phyloP scores from a whole-genome alignment of 2,329 filamentous ascomycete species.

The Monilinia polystroma region DNA sequence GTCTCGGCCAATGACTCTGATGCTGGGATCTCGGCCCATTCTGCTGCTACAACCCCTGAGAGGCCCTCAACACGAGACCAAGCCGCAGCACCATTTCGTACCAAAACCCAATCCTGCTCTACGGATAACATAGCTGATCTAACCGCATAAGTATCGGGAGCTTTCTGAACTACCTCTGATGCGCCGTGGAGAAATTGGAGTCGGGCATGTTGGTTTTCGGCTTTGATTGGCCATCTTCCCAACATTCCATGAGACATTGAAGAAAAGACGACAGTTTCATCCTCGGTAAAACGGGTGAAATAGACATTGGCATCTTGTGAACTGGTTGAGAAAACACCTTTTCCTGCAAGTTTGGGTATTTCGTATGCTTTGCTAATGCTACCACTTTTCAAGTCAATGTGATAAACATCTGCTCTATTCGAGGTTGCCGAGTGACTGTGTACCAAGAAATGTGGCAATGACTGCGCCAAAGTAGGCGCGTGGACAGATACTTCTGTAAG shows the following conservation, averaged over 20 bases:
- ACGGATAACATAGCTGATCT: slow-evolving; percentile 69
- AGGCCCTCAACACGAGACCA: slow-evolving; percentile 85
- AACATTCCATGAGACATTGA: slow-evolving; percentile 76
- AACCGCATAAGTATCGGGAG: slow-evolving; percentile 67
- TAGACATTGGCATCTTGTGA: slow-evolving; percentile 79
- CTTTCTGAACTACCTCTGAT: slow-evolving; percentile 78
- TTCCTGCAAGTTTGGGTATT: slow-evolving; percentile 67
- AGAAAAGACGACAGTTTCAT: slow-evolving; percentile 71
- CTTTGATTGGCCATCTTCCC: slow-evolving; percentile 66
- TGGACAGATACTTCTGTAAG: slow-evolving; percentile 65
- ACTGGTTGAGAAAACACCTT: slow-evolving; percentile 76
- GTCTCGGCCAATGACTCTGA: slow-evolving; percentile 74
- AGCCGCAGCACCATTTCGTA: slow-evolving; percentile 75
- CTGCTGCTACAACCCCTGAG: slow-evolving; percentile 73
- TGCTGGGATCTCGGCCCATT: slow-evolving; percentile 75
- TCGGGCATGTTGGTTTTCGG: slow-evolving; percentile 44
- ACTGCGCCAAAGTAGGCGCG: slow-evolving; percentile 69
- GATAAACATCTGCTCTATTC: slow-evolving; percentile 83
- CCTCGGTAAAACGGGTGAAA: slow-evolving; percentile 77
- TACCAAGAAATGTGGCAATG: slow-evolving; percentile 79
- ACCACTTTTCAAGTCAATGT: slow-evolving; percentile 70
- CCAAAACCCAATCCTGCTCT: slow-evolving; percentile 74
- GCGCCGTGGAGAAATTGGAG: slow-evolving; percentile 60
- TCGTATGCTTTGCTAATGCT: slow-evolving; percentile 76
- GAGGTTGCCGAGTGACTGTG: slow-evolving; percentile 69